A percentile compares a stretch with the other conserved stretches of the same genome.
Conservation (phyloP, 139 green algal genomes). For the Nannochloris sp. region DNA sequence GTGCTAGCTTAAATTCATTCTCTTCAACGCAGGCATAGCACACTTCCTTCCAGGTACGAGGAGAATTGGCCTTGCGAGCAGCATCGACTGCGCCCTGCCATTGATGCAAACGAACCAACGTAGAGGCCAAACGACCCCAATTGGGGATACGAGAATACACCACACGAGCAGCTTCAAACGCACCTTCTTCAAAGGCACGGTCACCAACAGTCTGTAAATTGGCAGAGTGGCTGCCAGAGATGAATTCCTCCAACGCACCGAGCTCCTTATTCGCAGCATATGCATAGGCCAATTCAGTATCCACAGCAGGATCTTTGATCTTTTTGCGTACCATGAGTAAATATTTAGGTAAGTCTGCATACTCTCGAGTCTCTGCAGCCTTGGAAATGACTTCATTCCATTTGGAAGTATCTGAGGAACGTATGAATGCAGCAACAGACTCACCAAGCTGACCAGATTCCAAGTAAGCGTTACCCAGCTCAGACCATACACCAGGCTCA, state of each 20-base stretch:
- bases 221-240: slow-evolving; percentile 67
- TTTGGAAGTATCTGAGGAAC: slow-evolving; percentile 60
- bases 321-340: slow-evolving; percentile 97
- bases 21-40: slow-evolving; percentile 96
- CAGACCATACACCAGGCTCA: slow-evolving; percentile 83
- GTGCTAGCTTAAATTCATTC: slow-evolving; percentile 90
- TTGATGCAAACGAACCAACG: slow-evolving; percentile 80
- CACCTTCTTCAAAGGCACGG: slow-evolving; percentile 74
- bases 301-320: slow-evolving; percentile 83
- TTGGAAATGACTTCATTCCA: slow-evolving; percentile 67
- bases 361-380: slow-evolving; percentile 41
- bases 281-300: slow-evolving; percentile 94
- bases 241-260: slow-evolving; percentile 90
- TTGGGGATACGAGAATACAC: slow-evolving; percentile 93
- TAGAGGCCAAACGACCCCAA: slow-evolving; percentile 85
- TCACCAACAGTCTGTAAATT: slow-evolving; percentile 65
- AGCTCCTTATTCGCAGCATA: slow-evolving; percentile 87
- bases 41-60: slow-evolving; percentile 95
- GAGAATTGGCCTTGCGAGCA: slow-evolving; percentile 92
- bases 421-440: slow-evolving; percentile 87
- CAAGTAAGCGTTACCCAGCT: slow-evolving; percentile 91
- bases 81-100: slow-evolving; percentile 93
- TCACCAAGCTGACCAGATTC: slow-evolving; percentile 46
- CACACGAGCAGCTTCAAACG: slow-evolving; percentile 91
- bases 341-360: slow-evolving; percentile 91